phyloP scores from a whole-genome alignment of 306 rosid genomes.

The Senna siamea region DNA sequence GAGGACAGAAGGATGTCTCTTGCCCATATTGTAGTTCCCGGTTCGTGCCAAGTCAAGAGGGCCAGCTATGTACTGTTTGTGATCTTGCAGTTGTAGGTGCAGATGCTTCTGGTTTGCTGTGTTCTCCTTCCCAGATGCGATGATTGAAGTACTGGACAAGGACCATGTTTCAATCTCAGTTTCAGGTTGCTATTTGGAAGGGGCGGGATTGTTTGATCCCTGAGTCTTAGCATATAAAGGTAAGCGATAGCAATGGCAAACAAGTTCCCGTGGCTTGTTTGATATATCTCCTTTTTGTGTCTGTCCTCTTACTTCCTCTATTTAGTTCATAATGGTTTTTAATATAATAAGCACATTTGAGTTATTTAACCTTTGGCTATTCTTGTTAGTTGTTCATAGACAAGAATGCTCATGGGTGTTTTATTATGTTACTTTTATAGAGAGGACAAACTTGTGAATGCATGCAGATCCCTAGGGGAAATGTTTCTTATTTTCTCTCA shows the following conservation, averaged over 20 bases:
- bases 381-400: conserved; percentile 42
- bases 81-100: conserved; percentile 86
- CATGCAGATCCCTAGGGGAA: background rate
- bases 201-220: conserved; percentile 18
- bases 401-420: background rate
- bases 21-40: conserved; percentile 91
- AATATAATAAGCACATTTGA: conserved; percentile 16
- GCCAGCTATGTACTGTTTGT: conserved; percentile 79
- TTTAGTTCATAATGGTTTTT: conserved; percentile 21
- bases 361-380: conserved; percentile 29
- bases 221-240: conserved; percentile 32
- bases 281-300: conserved; percentile 7
- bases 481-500: conserved; percentile 2
- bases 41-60: conserved; percentile 82
- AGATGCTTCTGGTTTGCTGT: conserved; percentile 89
- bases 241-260: conserved; percentile 36
- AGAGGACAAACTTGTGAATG: conserved; percentile 11
- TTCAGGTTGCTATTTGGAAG: conserved; percentile 41
- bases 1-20: conserved; percentile 84
- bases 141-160: conserved; percentile 50
- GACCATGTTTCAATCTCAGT: conserved; percentile 38
- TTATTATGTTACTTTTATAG: background rate
- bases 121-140: conserved; percentile 84
- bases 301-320: background rate
- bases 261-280: conserved; percentile 30